These are phyloP conservation scores for Podila epigama DNA, from an alignment of 192 early-diverging fungal genomes.

Conservation along the genomic window DNA sequence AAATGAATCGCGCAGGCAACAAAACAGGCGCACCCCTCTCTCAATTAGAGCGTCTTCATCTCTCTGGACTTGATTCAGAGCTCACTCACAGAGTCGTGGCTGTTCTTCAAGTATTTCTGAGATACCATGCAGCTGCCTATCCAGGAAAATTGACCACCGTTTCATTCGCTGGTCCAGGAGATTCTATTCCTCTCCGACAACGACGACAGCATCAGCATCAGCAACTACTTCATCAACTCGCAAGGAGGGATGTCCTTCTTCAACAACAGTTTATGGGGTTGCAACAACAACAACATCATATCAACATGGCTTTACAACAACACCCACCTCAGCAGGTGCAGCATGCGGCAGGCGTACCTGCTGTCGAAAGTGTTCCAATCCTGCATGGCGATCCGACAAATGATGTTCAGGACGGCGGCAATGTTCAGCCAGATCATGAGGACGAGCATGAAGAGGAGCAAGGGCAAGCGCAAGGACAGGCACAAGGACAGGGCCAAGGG, in stretches of 20 bases:
- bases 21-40: constrained; percentile 16
- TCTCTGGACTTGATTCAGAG: constrained; percentile 21
- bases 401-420: constrained; percentile 1
- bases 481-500: too few species aligned
- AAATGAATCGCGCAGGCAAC: constrained; percentile 10
- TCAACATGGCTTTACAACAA: constrained; percentile 2
- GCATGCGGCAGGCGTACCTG: too few species aligned
- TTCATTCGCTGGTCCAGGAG: constrained; percentile 17
- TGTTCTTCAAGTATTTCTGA: constrained; percentile 15
- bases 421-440: background rate
- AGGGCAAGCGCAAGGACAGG: too few species aligned
- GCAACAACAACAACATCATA: constrained; percentile 7
- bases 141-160: constrained; percentile 8
- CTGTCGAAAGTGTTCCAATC: too few species aligned
- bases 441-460: background rate
- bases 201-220: constrained; percentile 14
- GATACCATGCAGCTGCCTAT: constrained; percentile 8
- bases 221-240: too few species aligned
- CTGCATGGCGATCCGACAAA: constrained; percentile 3
- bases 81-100: constrained; percentile 6
- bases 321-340: background rate
- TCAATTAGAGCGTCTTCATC: constrained; percentile 7
- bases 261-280: background rate
- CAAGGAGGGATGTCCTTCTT: too few species aligned
- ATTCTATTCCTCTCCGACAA: constrained; percentile 5